Evolutionary conservation across 2,329 filamentous ascomycete genomes (phyloP).

Genomic region (Sarocladium strictum): DNA sequence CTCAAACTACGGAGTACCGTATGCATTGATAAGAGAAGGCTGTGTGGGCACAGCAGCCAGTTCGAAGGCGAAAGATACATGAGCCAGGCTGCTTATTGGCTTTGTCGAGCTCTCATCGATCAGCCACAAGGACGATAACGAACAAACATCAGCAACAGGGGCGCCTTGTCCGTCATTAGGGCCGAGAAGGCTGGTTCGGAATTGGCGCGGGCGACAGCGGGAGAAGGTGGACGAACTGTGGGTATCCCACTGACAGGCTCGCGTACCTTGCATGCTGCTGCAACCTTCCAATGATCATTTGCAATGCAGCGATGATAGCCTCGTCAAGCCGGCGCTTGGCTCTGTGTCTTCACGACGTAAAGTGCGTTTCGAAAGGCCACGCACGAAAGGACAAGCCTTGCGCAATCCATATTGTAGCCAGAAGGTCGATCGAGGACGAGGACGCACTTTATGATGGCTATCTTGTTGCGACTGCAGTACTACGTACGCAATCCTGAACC

Average conservation of each 20-base stretch:
- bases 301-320: background rate
- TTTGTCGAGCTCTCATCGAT: background rate
- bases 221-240: background rate
- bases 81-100: background rate
- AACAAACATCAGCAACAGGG: background rate
- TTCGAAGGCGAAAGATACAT: conserved; percentile 3
- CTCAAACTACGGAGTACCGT: too few species aligned
- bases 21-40: background rate
- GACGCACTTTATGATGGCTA: too few species aligned
- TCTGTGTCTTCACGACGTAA: too few species aligned
- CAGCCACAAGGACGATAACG: background rate
- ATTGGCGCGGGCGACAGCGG: background rate
- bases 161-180: background rate
- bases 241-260: background rate
- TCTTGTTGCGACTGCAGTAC: too few species aligned
- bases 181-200: conserved; percentile 3
- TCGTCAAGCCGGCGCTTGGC: too few species aligned
- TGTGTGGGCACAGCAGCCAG: background rate
- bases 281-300: background rate
- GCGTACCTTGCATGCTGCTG: background rate
- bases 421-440: too few species aligned
- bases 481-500: background rate
- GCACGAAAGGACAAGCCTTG: too few species aligned
- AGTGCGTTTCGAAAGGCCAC: too few species aligned
- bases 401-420: too few species aligned